These are phyloP conservation scores for Eucalyptus tenuipes DNA, from an alignment of 345 rosid genomes.

Conservation along the genomic window DNA sequence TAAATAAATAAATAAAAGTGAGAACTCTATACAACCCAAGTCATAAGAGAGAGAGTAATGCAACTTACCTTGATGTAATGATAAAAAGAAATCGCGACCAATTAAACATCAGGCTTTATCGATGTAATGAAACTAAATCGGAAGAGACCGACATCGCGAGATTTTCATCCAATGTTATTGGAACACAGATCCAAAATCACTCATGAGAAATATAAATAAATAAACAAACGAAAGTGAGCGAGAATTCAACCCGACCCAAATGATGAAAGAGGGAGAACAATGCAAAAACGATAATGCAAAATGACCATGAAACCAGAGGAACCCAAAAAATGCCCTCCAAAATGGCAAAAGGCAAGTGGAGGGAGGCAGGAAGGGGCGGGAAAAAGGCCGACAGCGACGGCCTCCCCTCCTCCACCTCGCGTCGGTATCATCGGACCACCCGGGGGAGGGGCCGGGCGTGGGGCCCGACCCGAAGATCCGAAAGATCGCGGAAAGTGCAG, in stretches of 20 bases:
- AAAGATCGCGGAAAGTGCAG: neutral
- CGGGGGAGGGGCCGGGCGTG: neutral
- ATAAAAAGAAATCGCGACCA: neutral
- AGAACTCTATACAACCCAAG: neutral
- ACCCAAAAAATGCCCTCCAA: neutral
- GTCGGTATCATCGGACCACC: too few species aligned
- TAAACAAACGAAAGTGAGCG: neutral
- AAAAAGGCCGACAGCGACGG: neutral
- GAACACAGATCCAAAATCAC: neutral
- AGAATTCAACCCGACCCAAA: neutral
- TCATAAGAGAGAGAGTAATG: too few species aligned
- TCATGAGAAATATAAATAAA: neutral
- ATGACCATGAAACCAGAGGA: neutral
- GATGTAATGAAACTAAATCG: too few species aligned
- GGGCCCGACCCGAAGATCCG: neutral
- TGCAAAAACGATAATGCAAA: neutral
- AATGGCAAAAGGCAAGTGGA: neutral
- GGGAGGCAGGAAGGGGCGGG: neutral
- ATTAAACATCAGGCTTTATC: neutral
- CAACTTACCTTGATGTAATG: fast-evolving
- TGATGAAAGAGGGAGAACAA: neutral
- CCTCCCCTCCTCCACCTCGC: too few species aligned
- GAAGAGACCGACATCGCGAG: fast-evolving
- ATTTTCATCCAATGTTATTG: neutral
- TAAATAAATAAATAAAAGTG: neutral